phyloP scores from a whole-genome alignment of 2,329 filamentous ascomycete species.

The Plenodomus tracheiphilus region DNA sequence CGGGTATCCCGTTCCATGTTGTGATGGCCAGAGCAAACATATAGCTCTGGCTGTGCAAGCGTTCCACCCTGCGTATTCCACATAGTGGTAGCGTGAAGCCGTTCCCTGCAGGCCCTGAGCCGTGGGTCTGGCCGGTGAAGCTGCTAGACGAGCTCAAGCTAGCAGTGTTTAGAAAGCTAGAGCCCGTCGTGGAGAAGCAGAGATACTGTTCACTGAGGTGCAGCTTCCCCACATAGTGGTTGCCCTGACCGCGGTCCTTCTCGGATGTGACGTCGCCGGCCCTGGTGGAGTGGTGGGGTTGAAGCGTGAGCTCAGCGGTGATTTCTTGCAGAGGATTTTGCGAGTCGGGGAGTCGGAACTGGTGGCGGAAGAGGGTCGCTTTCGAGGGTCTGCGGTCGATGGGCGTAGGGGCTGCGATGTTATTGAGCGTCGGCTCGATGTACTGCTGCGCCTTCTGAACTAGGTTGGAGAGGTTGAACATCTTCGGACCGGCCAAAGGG shows the following conservation, averaged over 20 bases:
- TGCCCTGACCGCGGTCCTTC: conserved; percentile 71
- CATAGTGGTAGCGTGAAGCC: conserved; percentile 94
- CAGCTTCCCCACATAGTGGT: conserved; percentile 88
- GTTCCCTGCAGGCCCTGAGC: conserved; percentile 89
- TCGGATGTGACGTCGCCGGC: conserved; percentile 50
- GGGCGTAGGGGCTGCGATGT: conserved; percentile 60
- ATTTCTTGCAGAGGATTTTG: conserved; percentile 96
- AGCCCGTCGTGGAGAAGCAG: conserved; percentile 93
- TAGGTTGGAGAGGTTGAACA: conserved; percentile 69
- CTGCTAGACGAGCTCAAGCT: conserved; percentile 77
- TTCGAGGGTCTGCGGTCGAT: conserved; percentile 86
- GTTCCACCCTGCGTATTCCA: conserved; percentile 87
- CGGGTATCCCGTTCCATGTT: conserved; percentile 76
- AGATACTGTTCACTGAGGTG: conserved; percentile 94
- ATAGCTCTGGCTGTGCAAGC: conserved; percentile 89
- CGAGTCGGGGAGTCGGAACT: conserved; percentile 91
- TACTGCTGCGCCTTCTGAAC: conserved; percentile 95
- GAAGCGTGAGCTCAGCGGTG: conserved; percentile 87
- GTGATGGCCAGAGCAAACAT: conserved; percentile 92
- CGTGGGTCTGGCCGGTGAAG: conserved; percentile 91
- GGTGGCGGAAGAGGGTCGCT: conserved; percentile 87
- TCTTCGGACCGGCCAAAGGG: conserved; percentile 25
- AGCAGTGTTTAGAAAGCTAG: conserved; percentile 80
- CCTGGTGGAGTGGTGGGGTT: conserved; percentile 65
- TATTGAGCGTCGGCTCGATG: conserved; percentile 83